Evolutionary conservation across 176 grass and related monocot species (phyloP).

Genomic region (Aegilops tauschii): DNA sequence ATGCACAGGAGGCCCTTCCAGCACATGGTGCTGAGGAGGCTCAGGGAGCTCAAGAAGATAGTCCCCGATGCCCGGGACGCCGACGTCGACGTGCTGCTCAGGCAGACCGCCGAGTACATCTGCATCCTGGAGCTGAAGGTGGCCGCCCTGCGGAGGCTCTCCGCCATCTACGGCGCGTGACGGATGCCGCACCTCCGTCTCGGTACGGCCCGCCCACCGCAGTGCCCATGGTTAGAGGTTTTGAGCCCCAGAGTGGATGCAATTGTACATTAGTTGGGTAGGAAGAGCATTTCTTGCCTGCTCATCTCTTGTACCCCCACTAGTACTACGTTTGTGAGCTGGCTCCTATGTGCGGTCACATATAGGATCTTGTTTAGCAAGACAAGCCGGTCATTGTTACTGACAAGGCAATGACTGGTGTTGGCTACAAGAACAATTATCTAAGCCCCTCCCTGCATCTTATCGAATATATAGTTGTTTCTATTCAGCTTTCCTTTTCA

Average conservation of each 20-base stretch:
- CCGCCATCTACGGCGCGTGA: conserved; percentile 39
- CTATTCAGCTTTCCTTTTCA: conserved; percentile 5
- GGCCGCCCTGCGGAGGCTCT: conserved; percentile 43
- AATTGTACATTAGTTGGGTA: conserved; percentile 24
- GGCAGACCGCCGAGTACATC: conserved; percentile 59
- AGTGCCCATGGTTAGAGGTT: conserved; percentile 24
- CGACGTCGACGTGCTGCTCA: conserved; percentile 49
- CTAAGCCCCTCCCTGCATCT: not conserved
- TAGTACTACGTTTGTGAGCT: conserved; percentile 36
- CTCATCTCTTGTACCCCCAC: conserved; percentile 32
- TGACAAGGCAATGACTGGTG: conserved; percentile 6
- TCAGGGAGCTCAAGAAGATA: conserved; percentile 66
- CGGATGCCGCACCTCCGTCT: not conserved
- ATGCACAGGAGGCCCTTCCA: conserved; percentile 39
- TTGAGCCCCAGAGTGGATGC: conserved; percentile 36
- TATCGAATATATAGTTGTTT: conserved; percentile 5
- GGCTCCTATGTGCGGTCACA: conserved; percentile 23
- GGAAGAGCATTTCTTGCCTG: conserved; percentile 28
- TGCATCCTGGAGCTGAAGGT: conserved; percentile 69
- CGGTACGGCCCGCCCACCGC: not conserved
- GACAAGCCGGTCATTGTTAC: conserved; percentile 21
- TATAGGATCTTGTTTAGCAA: conserved; percentile 22
- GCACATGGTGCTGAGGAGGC: conserved; percentile 53
- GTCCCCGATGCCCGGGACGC: conserved; percentile 45
- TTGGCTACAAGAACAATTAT: conserved; percentile 11